Evolutionary conservation across 306 rosid genomes (phyloP).

Genomic region (Dryas octopetala): DNA sequence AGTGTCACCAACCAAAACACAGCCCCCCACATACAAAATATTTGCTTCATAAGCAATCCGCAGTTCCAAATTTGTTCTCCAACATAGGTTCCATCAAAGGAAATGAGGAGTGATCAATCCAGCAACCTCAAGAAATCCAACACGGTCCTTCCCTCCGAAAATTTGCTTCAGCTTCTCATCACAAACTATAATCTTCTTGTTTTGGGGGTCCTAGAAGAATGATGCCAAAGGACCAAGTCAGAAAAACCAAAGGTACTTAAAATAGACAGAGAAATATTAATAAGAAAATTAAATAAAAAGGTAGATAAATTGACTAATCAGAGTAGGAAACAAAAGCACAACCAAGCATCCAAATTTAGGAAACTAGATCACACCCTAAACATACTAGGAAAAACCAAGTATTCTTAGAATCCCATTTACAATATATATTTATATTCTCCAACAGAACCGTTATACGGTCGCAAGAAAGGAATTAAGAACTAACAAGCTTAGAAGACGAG

Average conservation of each 20-base stretch:
- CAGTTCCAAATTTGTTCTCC: background rate
- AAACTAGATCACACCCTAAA: background rate
- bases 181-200: constrained; percentile 72
- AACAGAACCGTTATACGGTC: background rate
- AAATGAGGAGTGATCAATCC: constrained; percentile 86
- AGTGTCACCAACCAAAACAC: constrained; percentile 41
- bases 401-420: background rate
- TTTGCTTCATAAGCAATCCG: constrained; percentile 23
- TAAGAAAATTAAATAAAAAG: background rate
- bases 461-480: background rate
- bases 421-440: background rate
- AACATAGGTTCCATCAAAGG: constrained; percentile 39
- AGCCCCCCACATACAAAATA: constrained; percentile 30
- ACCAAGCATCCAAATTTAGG: background rate
- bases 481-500: background rate
- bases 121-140: constrained; percentile 84
- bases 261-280: background rate
- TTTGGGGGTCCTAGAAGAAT: constrained; percentile 60
- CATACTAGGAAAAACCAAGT: background rate
- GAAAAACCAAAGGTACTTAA: background rate
- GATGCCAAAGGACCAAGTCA: constrained; percentile 20
- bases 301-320: no score
- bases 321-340: background rate
- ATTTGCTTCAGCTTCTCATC: constrained; percentile 93
- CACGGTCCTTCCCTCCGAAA: constrained; percentile 67